phyloP scores from a whole-genome alignment of 176 grass and related monocot species.

The Triticum turgidum region DNA sequence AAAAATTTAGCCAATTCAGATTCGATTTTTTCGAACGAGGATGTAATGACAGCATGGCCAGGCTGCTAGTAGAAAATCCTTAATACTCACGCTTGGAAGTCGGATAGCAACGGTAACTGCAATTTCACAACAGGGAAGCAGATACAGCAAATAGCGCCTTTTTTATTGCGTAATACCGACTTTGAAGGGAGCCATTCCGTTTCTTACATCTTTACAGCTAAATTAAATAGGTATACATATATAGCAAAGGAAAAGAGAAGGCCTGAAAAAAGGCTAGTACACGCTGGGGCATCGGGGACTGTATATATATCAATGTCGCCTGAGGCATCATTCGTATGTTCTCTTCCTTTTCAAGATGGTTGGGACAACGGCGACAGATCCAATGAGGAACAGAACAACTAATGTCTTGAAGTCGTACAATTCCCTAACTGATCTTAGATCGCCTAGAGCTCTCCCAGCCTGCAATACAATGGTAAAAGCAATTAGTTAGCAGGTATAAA shows the following conservation, averaged over 20 bases:
- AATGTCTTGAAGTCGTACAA: constrained; percentile 95
- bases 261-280: constrained; percentile 2
- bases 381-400: constrained; percentile 82
- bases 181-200: constrained; percentile 25
- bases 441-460: constrained; percentile 84
- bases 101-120: not conserved
- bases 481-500: not conserved
- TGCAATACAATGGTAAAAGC: constrained; percentile 25
- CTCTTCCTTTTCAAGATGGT: constrained; percentile 90
- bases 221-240: constrained; percentile 44
- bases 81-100: not conserved
- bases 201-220: constrained; percentile 54
- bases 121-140: not conserved
- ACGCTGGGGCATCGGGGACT: constrained; percentile 15
- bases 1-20: not conserved
- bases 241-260: constrained; percentile 34
- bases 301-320: constrained; percentile 10
- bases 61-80: not conserved
- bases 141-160: not conserved
- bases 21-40: too few relatives aligned
- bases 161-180: not conserved
- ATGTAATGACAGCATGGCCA: not conserved
- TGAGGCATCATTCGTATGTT: constrained; percentile 63
- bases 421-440: constrained; percentile 86
- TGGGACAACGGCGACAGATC: constrained; percentile 73